Evolutionary conservation across 805 yeast genomes (phyloP), one percentile per base, ranked within the genome.

Genomic region (Saturnispora silvae): DNA sequence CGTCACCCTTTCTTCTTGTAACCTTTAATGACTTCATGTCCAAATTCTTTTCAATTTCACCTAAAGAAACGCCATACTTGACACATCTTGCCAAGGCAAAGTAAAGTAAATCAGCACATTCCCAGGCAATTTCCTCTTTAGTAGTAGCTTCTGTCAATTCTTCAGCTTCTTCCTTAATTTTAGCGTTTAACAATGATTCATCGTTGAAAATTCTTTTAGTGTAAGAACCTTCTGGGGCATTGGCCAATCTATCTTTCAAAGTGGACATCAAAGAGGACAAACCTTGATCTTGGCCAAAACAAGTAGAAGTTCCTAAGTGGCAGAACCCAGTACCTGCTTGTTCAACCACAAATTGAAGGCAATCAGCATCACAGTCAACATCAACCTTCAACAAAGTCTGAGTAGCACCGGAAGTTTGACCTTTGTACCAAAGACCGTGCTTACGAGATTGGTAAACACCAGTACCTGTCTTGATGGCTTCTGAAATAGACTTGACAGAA

Each of bases 401-500:
- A 1, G 94, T 83, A 36, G 95, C 94, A 16, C 98, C 98, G n/a
- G 95, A 81, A 2, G 96, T 83, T 39, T 81, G 80, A 22, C 98
- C 98, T 59, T 92, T 92, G 57, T 78, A 81, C 98, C 98, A 92
- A 41, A 92, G 68, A 31, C 94, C 97, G 43, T 84, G 77, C 51
- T 81, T 77, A 50, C 98, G 78, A 7, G 96, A 84, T 59, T 81
- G 96, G 60, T 92, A 92, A 2, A 92, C 95, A 40, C 98, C 98
- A 8, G 83, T 75, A 34, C 74, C 70, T 17, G 83, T 79, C 42
- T 73, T 74, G 47, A 92, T 72, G 10, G 97, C 92, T 50, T 81
- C 87, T 31, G 70, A 61, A 50, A 92, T 75, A 24, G 95, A 83
- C 48, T 81, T 86, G 29, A 60, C 60, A 0, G 95, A 84, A 0